phyloP scores from a whole-genome alignment of 1,284 basidiomycete genomes.

The Ustilago nuda region DNA sequence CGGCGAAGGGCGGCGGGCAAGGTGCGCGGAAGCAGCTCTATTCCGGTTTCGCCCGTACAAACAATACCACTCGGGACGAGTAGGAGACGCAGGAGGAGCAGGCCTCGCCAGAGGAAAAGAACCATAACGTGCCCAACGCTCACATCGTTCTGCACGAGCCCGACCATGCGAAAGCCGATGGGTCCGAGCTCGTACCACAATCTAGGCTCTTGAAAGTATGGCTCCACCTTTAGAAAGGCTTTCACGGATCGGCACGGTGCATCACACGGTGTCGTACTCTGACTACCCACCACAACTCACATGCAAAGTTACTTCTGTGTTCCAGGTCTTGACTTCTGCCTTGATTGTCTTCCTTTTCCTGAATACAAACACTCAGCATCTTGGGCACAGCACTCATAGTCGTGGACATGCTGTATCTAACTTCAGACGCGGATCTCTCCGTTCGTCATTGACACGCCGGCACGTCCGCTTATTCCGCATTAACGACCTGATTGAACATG shows the following conservation, averaged over 20 bases:
- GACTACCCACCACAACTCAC: background rate
- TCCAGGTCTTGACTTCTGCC: background rate
- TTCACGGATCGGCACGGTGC: conserved; percentile 41
- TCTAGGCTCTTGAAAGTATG: background rate
- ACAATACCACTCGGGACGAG: conserved; percentile 34
- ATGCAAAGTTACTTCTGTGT: background rate
- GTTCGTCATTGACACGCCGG: background rate
- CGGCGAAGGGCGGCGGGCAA: background rate
- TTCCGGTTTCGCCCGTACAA: conserved; percentile 30
- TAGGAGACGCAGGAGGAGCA: background rate
- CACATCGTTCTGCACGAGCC: background rate
- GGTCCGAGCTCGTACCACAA: background rate
- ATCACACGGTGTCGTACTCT: background rate
- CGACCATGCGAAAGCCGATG: background rate
- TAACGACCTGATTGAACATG: no score
- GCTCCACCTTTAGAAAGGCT: conserved; percentile 5
- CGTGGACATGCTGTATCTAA: background rate
- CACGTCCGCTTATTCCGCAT: conserved; percentile 11
- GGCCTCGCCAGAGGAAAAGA: background rate
- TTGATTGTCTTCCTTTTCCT: background rate
- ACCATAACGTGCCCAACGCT: background rate
- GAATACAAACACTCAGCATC: background rate
- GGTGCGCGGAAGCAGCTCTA: background rate
- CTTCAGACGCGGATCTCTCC: conserved; percentile 9
- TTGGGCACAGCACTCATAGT: background rate